Evolutionary conservation across 164 flowering plant species (phyloP), one percentile per base, ranked within the genome.

Genomic region (Vitis riparia): DNA sequence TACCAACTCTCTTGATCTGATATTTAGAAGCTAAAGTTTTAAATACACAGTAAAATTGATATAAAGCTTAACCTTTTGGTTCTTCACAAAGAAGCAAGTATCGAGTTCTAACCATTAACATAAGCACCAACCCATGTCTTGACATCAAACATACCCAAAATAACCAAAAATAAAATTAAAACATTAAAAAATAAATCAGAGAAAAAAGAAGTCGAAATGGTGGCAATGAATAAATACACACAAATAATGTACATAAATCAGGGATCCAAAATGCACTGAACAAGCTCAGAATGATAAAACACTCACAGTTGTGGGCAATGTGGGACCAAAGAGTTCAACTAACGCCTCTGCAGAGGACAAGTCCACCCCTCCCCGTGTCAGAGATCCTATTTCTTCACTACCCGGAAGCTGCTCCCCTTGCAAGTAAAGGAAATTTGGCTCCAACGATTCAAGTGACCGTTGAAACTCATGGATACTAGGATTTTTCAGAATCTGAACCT

Each of bases 291-390:
- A 37, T 23, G 9, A 17, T 50, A 51, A n/a, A 29, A 53, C 15
- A 67, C 75, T 66, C 49, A 73, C 75, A 60, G 75, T 62, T 50
- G 63, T 66, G 2, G 75, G 75, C 50, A 73, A 73, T 66, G 60
- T 48, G 56, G 70, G 51, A 51, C 62, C 66, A 60, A 73, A 73
- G 19, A 73, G 66, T 3, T 23, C 75, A 47, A 55, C 44, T 30
- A 73, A 44, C 12, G 70, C 55, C 14, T 67, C 71, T 9, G 61
- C 55, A 66, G 66, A 59, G 59, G 66, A 30, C 29, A 61, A 61
- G 4, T 63, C 27, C 12, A 62, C 27, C 27, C 27, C 27, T 23
- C 27, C 51, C 75, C 70, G 53, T 51, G 60, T 62, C 19, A 73
- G 17, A 49, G 67, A 53, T 23, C 27, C 27, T 23, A 23, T 23